phyloP scores from a whole-genome alignment of 495 filamentous ascomycete genomes.

The Hypoxylon rickii region DNA sequence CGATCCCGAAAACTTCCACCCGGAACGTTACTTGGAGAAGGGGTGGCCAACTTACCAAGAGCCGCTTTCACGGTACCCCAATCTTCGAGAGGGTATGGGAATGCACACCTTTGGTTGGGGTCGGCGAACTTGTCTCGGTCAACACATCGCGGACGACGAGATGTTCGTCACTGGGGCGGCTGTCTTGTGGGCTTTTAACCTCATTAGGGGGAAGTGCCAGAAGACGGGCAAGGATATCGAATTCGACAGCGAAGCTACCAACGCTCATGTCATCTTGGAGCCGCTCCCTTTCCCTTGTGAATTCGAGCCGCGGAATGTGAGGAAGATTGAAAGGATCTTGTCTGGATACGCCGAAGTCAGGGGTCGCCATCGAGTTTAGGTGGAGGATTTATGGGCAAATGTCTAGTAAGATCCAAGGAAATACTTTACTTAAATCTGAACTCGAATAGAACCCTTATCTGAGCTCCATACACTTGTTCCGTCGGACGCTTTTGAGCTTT shows the following conservation, averaged over 20 bases:
- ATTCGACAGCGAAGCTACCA: slow-evolving; percentile 56
- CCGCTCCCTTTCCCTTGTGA: slow-evolving; percentile 47
- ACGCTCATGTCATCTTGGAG: slow-evolving; percentile 54
- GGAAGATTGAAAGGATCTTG: slow-evolving; percentile 41
- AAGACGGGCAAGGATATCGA: slow-evolving; percentile 46
- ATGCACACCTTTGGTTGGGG: slow-evolving; percentile 67
- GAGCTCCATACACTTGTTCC: no score
- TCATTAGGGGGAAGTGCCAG: slow-evolving; percentile 45
- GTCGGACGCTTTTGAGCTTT: no score
- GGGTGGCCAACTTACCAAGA: slow-evolving; percentile 60
- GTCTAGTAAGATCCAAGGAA: no score
- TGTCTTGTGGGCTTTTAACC: slow-evolving; percentile 55
- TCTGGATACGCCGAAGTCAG: slow-evolving; percentile 41
- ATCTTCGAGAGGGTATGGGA: slow-evolving; percentile 53
- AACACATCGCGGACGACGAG: slow-evolving; percentile 65
- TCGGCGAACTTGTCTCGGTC: slow-evolving; percentile 65
- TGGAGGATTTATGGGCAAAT: no score
- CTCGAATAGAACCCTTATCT: no score
- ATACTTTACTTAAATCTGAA: no score
- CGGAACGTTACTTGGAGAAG: slow-evolving; percentile 58
- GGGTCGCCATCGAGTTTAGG: slow-evolving; percentile 9
- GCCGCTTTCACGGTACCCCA: slow-evolving; percentile 54
- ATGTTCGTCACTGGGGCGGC: slow-evolving; percentile 56
- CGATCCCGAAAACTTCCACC: slow-evolving; percentile 59
- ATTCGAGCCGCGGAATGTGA: slow-evolving; percentile 43